Evolutionary conservation across 805 yeast genomes (phyloP).

Genomic region (Spathaspora sp.): DNA sequence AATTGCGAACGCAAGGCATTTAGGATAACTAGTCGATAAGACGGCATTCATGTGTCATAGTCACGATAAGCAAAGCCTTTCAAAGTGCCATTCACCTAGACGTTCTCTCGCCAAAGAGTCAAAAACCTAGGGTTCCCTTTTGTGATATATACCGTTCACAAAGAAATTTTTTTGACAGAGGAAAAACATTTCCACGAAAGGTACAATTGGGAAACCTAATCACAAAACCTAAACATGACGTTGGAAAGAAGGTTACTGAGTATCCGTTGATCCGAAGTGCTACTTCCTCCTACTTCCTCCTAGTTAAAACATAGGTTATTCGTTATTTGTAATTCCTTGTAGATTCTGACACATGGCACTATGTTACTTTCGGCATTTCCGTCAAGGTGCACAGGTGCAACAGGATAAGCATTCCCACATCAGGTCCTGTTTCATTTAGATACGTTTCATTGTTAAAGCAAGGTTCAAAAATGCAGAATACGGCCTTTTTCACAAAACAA

Average conservation of each 20-base stretch:
- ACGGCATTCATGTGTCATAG: background rate
- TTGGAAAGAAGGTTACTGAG: no score
- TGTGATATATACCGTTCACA: background rate
- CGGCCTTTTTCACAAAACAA: background rate
- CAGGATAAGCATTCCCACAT: no score
- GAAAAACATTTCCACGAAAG: background rate
- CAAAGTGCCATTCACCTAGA: background rate
- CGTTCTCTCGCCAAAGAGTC: background rate
- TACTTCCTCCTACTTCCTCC: no score
- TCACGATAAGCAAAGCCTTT: background rate
- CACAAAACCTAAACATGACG: background rate
- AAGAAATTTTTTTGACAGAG: background rate
- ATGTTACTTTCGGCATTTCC: no score
- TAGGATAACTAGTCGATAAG: no score
- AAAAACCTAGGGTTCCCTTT: background rate
- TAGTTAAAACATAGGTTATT: no score
- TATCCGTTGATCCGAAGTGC: no score
- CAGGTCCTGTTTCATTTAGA: no score
- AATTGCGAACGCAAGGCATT: no score
- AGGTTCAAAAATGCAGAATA: background rate
- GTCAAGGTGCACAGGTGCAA: no score
- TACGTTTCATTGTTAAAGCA: background rate
- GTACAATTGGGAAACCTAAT: background rate
- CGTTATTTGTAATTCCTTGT: no score
- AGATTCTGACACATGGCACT: no score